Percentiles rank a stretch among this genome's conserved stretches.
Evolutionary conservation across 148 eudicot species (phyloP).

Genomic region (Fagopyrum homotropicum): DNA sequence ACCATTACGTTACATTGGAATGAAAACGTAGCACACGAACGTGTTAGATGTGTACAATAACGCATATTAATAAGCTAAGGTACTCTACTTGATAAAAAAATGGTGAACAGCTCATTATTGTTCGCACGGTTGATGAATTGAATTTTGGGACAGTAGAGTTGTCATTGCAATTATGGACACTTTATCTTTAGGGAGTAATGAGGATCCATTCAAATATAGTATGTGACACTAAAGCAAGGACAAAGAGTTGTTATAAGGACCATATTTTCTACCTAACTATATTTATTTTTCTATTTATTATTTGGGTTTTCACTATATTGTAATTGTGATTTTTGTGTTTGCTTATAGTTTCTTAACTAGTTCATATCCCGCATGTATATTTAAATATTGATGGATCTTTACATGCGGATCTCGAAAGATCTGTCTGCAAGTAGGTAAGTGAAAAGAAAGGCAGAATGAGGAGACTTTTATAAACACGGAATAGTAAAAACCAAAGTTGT

Average conservation of each 20-base stretch:
- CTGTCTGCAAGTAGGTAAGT: too few species aligned
- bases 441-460: too few species aligned
- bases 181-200: neutral
- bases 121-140: neutral
- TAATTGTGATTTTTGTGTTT: too few species aligned
- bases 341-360: too few species aligned
- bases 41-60: neutral
- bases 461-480: too few species aligned
- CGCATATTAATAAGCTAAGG: neutral
- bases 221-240: neutral
- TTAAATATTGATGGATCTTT: too few species aligned
- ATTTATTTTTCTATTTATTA: neutral
- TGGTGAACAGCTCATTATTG: neutral
- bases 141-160: neutral
- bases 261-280: neutral
- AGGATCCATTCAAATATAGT: neutral
- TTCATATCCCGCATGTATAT: too few species aligned
- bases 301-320: neutral
- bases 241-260: neutral
- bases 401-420: too few species aligned
- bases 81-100: neutral
- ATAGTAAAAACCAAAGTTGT: too few species aligned
- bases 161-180: neutral
- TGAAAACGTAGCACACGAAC: neutral
- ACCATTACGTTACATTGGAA: too few species aligned